These are phyloP conservation scores for Tympanopsis confertula DNA, from an alignment of 2,329 filamentous ascomycete species.

Conservation along the genomic window DNA sequence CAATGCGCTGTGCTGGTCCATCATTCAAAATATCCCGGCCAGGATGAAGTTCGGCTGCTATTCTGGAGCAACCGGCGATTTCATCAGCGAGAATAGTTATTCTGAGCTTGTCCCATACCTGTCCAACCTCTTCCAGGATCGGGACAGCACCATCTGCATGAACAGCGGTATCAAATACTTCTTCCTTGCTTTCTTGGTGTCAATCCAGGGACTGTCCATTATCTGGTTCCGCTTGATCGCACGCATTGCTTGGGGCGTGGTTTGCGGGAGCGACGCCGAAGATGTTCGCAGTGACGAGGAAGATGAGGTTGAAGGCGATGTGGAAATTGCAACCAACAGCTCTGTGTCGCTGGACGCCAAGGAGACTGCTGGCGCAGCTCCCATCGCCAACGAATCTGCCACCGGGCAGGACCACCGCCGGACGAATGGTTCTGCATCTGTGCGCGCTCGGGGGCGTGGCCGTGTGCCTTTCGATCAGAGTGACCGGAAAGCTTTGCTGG, in stretches of 20 bases:
- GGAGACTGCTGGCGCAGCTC: neutral
- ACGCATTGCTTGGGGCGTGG: conserved; percentile 45
- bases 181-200: conserved; percentile 45
- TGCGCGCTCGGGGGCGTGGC: neutral
- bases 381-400: neutral
- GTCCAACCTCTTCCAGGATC: conserved; percentile 6
- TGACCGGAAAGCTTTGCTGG: neutral
- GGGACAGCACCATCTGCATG: conserved; percentile 48
- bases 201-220: conserved; percentile 47
- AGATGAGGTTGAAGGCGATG: conserved; percentile 35
- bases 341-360: too few relatives aligned
- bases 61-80: conserved; percentile 8
- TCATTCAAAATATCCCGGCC: conserved; percentile 40
- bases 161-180: conserved; percentile 43
- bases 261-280: conserved; percentile 45
- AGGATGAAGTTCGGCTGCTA: conserved; percentile 50
- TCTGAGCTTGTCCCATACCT: neutral
- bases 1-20: conserved; percentile 48
- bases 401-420: neutral
- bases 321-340: neutral
- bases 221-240: conserved; percentile 57
- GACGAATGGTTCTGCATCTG: neutral
- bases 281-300: conserved; percentile 55
- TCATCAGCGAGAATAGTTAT: neutral
- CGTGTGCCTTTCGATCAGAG: neutral